These are phyloP conservation scores for Tricholoma sp. DNA, from an alignment of 768 basidiomycete species.

Conservation along the genomic window DNA sequence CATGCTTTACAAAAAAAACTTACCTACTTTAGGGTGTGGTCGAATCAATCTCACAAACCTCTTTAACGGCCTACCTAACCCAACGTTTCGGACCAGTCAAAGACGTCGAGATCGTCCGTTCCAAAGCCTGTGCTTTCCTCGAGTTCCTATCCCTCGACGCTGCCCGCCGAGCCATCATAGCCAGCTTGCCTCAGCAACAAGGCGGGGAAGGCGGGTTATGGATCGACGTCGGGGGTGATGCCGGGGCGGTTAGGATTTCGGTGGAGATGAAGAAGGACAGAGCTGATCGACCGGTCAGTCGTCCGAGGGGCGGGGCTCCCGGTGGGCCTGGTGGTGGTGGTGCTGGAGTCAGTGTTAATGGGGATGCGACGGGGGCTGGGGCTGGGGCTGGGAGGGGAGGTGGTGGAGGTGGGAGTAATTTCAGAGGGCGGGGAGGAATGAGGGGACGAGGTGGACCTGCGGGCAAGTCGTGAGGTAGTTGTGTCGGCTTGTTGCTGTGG, in stretches of 20 bases:
- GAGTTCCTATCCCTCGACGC: conserved; percentile 77
- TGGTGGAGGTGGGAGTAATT: conserved; percentile 22
- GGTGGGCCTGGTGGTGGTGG: neutral
- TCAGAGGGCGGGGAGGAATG: conserved; percentile 19
- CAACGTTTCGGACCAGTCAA: conserved; percentile 76
- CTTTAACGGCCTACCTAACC: conserved; percentile 46
- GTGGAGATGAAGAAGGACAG: conserved; percentile 93
- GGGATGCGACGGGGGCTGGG: conserved; percentile 46
- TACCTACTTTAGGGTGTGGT: conserved; percentile 58
- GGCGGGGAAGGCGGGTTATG: conserved; percentile 91
- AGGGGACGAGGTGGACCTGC: conserved; percentile 15
- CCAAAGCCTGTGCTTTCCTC: conserved; percentile 91
- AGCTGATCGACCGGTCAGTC: conserved; percentile 64
- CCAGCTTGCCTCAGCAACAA: conserved; percentile 55
- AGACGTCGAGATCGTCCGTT: conserved; percentile 83
- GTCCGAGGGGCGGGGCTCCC: conserved; percentile 60
- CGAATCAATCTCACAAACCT: conserved; percentile 51
- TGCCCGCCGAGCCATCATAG: conserved; percentile 81
- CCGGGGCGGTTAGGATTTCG: conserved; percentile 49
- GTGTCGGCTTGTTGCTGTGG: neutral
- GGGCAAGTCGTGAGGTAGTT: conserved; percentile 11
- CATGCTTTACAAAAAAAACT: neutral
- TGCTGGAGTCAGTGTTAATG: conserved; percentile 28
- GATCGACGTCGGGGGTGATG: conserved; percentile 59
- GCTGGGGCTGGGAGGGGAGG: conserved; percentile 16